Percentiles rank a stretch among this genome's conserved stretches.
These are phyloP conservation scores for Apiotrichum mycotoxinovorans DNA, from an alignment of 1,284 basidiomycete genomes.

Conservation along the genomic window DNA sequence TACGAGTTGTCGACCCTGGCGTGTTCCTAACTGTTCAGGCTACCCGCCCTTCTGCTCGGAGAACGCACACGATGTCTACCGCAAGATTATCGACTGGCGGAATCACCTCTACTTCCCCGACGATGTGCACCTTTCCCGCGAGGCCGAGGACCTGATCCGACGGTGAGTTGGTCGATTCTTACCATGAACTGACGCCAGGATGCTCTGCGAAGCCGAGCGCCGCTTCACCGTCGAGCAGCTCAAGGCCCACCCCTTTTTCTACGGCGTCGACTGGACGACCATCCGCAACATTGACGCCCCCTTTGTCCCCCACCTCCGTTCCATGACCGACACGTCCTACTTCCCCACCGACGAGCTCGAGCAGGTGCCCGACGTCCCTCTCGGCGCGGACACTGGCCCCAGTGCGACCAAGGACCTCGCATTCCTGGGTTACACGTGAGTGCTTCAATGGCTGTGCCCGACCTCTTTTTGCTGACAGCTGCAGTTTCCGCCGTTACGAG, in stretches of 20 bases:
- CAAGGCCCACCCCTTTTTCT: slow-evolving; percentile 93
- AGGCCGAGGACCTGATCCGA: slow-evolving; percentile 90
- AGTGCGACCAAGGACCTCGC: slow-evolving; percentile 82
- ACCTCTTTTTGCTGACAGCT: slow-evolving; percentile 3
- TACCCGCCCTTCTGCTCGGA: slow-evolving; percentile 98
- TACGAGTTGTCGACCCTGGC: slow-evolving; percentile 7
- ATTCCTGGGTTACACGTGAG: slow-evolving; percentile 71
- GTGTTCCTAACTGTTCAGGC: slow-evolving; percentile 41
- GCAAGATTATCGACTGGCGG: slow-evolving; percentile 96
- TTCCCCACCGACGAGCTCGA: slow-evolving; percentile 96
- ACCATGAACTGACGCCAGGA: slow-evolving; percentile 24
- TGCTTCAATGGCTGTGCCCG: neutral
- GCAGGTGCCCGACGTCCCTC: slow-evolving; percentile 63
- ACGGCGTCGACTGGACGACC: slow-evolving; percentile 88
- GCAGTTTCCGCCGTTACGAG: slow-evolving; percentile 46
- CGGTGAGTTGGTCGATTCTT: slow-evolving; percentile 16
- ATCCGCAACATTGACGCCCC: slow-evolving; percentile 92
- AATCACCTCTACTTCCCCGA: slow-evolving; percentile 90
- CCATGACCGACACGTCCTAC: slow-evolving; percentile 82
- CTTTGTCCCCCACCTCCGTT: slow-evolving; percentile 88
- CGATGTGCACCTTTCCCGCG: slow-evolving; percentile 87
- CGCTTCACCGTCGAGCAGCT: slow-evolving; percentile 81
- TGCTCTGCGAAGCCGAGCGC: slow-evolving; percentile 80
- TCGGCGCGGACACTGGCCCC: slow-evolving; percentile 60
- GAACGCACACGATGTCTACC: slow-evolving; percentile 95